These are phyloP conservation scores for Malassezia furfur DNA, from an alignment of 1,284 basidiomycete genomes.

Conservation along the genomic window DNA sequence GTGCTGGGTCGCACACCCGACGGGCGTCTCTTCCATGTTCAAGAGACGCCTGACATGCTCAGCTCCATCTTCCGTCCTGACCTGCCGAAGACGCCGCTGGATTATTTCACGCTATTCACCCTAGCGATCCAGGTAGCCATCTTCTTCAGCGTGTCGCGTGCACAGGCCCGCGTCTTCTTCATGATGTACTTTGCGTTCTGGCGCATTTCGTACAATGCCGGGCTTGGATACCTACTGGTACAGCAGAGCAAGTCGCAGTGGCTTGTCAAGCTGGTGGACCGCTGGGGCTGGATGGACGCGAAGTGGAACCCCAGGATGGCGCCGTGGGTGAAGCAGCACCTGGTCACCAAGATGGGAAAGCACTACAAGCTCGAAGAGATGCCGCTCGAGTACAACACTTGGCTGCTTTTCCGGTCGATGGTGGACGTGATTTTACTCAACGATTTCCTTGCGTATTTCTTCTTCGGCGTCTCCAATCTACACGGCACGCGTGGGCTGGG, in stretches of 20 bases:
- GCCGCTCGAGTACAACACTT: constrained; percentile 52
- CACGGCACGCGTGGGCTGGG: constrained; percentile 66
- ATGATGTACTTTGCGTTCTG: constrained; percentile 82
- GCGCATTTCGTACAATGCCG: constrained; percentile 81
- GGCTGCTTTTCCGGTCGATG: constrained; percentile 80
- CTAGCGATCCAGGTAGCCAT: constrained; percentile 68
- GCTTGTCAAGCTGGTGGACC: constrained; percentile 73
- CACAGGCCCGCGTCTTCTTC: constrained; percentile 56
- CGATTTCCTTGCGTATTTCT: constrained; percentile 75
- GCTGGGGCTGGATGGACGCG: constrained; percentile 76
- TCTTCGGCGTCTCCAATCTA: constrained; percentile 73
- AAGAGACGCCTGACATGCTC: constrained; percentile 78
- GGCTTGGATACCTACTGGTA: constrained; percentile 84
- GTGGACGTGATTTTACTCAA: constrained; percentile 95
- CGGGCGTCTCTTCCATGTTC: constrained; percentile 6
- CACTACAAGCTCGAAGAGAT: constrained; percentile 52
- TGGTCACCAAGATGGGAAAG: constrained; percentile 81
- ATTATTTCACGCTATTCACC: constrained; percentile 71
- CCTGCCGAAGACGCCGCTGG: constrained; percentile 81
- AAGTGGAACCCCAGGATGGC: constrained; percentile 59
- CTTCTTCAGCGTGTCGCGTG: constrained; percentile 58
- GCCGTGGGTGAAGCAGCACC: constrained; percentile 73
- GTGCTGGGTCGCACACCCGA: constrained; percentile 11
- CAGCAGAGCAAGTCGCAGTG: constrained; percentile 87
- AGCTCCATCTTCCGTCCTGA: constrained; percentile 80